Evolutionary conservation across 2,329 filamentous ascomycete genomes (phyloP).

Genomic region (Alternaria brassicae): DNA sequence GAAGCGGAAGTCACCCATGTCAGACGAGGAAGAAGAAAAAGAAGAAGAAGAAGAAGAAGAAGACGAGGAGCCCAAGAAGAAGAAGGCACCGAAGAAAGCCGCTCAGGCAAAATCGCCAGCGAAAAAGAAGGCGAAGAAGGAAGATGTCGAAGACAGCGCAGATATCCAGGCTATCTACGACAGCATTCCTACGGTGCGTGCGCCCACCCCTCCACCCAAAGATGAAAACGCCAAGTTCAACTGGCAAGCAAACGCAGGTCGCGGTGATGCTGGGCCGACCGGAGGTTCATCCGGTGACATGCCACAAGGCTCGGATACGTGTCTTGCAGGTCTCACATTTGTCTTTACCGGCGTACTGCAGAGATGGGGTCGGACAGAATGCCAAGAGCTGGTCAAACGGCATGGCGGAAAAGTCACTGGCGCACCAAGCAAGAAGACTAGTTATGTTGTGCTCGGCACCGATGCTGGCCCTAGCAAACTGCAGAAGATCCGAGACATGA

Average conservation of each 20-base stretch:
- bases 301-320: slow-evolving; percentile 85
- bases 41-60: slow-evolving; percentile 62
- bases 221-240: slow-evolving; percentile 77
- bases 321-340: slow-evolving; percentile 86
- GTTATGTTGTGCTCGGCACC: slow-evolving; percentile 86
- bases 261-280: slow-evolving; percentile 68
- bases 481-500: slow-evolving; percentile 78
- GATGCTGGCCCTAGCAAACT: slow-evolving; percentile 96
- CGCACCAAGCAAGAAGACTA: slow-evolving; percentile 90
- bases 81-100: slow-evolving; percentile 53
- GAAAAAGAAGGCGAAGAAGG: slow-evolving; percentile 70
- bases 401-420: slow-evolving; percentile 91
- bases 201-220: slow-evolving; percentile 82
- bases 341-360: slow-evolving; percentile 93
- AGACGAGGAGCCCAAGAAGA: slow-evolving; percentile 67
- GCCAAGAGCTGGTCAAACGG: slow-evolving; percentile 83
- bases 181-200: slow-evolving; percentile 80
- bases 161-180: slow-evolving; percentile 85
- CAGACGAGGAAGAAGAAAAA: slow-evolving; percentile 61
- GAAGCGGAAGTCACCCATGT: slow-evolving; percentile 66
- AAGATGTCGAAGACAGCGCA: slow-evolving; percentile 70
- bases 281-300: slow-evolving; percentile 70
- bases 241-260: slow-evolving; percentile 67
- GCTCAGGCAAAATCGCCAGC: slow-evolving; percentile 58
- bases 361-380: slow-evolving; percentile 83